phyloP scores from a whole-genome alignment of 2,329 filamentous ascomycete genomes.

The Phyllosticta citribraziliensis region DNA sequence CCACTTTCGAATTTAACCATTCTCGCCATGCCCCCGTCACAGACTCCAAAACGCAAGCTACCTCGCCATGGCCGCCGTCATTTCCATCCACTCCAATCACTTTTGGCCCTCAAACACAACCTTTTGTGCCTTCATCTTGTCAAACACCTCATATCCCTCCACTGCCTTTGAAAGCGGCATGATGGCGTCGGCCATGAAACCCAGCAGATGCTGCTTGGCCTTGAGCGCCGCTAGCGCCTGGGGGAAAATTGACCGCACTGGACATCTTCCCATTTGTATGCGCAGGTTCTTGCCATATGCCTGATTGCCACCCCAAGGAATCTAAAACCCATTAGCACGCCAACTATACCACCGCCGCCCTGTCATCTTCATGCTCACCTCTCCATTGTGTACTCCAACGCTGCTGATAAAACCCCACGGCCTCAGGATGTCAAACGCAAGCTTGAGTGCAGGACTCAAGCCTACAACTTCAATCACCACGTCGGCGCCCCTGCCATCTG shows the following conservation, averaged over 20 bases:
- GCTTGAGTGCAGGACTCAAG: constrained; percentile 36
- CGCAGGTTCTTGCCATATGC: constrained; percentile 42
- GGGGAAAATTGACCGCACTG: constrained; percentile 41
- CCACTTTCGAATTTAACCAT: background rate
- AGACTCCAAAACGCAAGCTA: background rate
- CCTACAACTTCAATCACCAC: constrained; percentile 56
- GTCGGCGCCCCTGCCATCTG: constrained; percentile 74
- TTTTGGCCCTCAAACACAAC: constrained; percentile 39
- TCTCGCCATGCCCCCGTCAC: background rate
- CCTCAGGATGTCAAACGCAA: constrained; percentile 39
- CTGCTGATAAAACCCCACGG: constrained; percentile 40
- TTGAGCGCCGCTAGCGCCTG: constrained; percentile 36
- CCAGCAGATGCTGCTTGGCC: constrained; percentile 40
- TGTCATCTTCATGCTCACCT: constrained; percentile 14
- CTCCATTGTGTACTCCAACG: constrained; percentile 40
- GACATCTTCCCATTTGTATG: constrained; percentile 42
- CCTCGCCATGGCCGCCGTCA: background rate
- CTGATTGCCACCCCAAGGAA: constrained; percentile 38
- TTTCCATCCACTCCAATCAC: constrained; percentile 11
- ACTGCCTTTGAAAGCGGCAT: constrained; percentile 42
- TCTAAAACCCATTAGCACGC: constrained; percentile 15
- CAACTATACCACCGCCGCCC: background rate
- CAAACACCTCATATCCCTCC: constrained; percentile 44
- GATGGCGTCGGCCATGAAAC: constrained; percentile 44
- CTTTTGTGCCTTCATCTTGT: constrained; percentile 45